Evolutionary conservation across 768 basidiomycete species (phyloP).

Genomic region (Roridomyces roridus): DNA sequence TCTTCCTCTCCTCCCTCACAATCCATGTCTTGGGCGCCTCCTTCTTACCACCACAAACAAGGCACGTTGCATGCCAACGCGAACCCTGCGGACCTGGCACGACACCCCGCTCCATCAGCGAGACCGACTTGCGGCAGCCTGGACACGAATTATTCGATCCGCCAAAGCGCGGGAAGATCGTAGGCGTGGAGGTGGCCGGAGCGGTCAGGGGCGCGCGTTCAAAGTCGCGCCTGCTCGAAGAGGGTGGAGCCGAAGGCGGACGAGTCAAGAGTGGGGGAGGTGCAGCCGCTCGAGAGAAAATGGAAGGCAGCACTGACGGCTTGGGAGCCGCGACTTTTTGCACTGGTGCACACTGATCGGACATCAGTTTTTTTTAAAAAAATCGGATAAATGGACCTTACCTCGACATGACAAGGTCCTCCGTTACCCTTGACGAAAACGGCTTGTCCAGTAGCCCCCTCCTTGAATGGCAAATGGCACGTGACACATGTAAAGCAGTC

Average conservation of each 20-base stretch:
- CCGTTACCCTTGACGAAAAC: slow-evolving; percentile 70
- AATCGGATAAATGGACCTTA: background rate
- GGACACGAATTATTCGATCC: slow-evolving; percentile 64
- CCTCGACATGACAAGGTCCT: slow-evolving; percentile 75
- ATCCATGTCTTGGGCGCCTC: slow-evolving; percentile 39
- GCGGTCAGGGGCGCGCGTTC: slow-evolving; percentile 42
- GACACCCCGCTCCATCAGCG: slow-evolving; percentile 85
- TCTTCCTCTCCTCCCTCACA: slow-evolving; percentile 52
- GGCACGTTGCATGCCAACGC: slow-evolving; percentile 79
- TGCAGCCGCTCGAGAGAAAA: slow-evolving; percentile 19
- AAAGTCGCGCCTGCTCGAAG: slow-evolving; percentile 34
- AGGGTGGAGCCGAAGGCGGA: slow-evolving; percentile 6
- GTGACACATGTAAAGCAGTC: slow-evolving; percentile 78
- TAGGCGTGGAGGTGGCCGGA: slow-evolving; percentile 38
- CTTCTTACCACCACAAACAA: slow-evolving; percentile 83
- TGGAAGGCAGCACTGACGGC: slow-evolving; percentile 12
- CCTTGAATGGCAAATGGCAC: slow-evolving; percentile 70
- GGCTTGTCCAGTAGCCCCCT: slow-evolving; percentile 64
- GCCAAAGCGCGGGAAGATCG: slow-evolving; percentile 61
- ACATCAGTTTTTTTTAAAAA: background rate
- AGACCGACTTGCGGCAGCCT: slow-evolving; percentile 75
- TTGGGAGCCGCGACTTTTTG: slow-evolving; percentile 45
- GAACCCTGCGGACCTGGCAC: slow-evolving; percentile 85
- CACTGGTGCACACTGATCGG: slow-evolving; percentile 50
- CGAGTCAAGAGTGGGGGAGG: background rate